Evolutionary conservation across 1,284 basidiomycete species (phyloP), one percentile per base, ranked within the genome.

Genomic region (Pseudozyma thailandica): DNA sequence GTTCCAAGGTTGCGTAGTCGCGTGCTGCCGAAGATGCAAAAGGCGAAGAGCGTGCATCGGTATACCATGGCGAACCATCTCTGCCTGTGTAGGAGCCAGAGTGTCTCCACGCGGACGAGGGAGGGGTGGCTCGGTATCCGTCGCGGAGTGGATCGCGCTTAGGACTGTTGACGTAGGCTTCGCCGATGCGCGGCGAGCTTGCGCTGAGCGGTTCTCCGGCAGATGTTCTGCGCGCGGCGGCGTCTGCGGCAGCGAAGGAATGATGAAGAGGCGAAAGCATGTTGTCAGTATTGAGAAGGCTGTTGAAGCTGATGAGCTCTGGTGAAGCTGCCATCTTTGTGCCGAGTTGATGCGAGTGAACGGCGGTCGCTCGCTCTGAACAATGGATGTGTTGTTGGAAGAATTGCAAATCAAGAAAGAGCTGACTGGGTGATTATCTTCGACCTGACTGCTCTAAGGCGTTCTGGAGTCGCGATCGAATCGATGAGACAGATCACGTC

Each of bases 51-150:
- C 79, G 74, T 13, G 62, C 62, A 28, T 79, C 76, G 35, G 56
- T 61, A 35, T 71, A 76, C 79, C 79, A 81, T 7, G 78, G 71
- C 7, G 76, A 74, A 25, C 60, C 70, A 28, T 81, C 79, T 23
- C 78, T 56, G 13, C 66, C 64, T 10, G 59, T 65, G 51, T 65
- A 72, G 12, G 60, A 69, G 46, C 44, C 43, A 13, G 68, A 49
- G 33, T 64, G 63, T 27, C 75, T 49, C 73, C 64, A 65, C 12
- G 72, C 66, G 7, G 72, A 58, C 13, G 72, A 59, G 21, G 68
- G 62, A 5, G 71, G 71, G 3, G 68, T 74, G 9, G 72, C 62
- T 10, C 71, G 60, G 38, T 75, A 75, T 26, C 72, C 72, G 23
- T 75, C 74, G 18, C 71, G 73, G 16, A 73, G 52, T 8, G 70